Base-by-base conservation (phyloP, 1,284 basidiomycete genomes). In the Pholiota adiposa region DNA sequence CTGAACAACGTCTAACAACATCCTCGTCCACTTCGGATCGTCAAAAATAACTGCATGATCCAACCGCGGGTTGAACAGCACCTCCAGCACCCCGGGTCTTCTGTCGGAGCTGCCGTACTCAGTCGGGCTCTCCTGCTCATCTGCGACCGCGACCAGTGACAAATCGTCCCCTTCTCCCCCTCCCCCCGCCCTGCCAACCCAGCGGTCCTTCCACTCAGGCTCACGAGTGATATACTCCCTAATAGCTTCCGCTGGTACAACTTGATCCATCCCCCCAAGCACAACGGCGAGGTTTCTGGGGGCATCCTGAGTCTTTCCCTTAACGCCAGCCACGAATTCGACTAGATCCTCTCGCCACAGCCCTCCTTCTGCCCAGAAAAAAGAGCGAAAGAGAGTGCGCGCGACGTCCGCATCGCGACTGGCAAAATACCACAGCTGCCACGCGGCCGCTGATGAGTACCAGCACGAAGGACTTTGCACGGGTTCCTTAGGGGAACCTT, bases 361-460 rank as follows among this genome's bases (percentile, higher is more conserved):
- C 4, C 85, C 74, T 41, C 81, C 85, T 66, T 88, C 82, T 21
- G 77, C 69, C 87, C 87, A 89, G 68, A 88, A 89, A 68, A 89
- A 88, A 54, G 85, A 79, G 1, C 87, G 73, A 8, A 79, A 74
- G 11, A 89, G 76, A 25, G 83, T 79, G 6, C 84, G 77, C 44
- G 86, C 79, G 46, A 88, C 78, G 67, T 89, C 87, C 9, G 85
- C 75, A 62, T 89, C 88, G 8, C 82, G 80, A 51, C 81, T 82
- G 18, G 86, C 79, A 63, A 89, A 88, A 67, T 85, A 89, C 84
- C 85, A 89, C 58, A 89, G 65, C 71, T 87, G 77, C 84, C 85
- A 88, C 64, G 89, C 84, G 65, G 86, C 84, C 40, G 85, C 84
- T 1, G 65, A 59, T 16, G 63, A 44, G 67, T 68, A 64, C 38